Evolutionary conservation across 2,329 filamentous ascomycete genomes (phyloP).

Genomic region (Aspergillus unguis): DNA sequence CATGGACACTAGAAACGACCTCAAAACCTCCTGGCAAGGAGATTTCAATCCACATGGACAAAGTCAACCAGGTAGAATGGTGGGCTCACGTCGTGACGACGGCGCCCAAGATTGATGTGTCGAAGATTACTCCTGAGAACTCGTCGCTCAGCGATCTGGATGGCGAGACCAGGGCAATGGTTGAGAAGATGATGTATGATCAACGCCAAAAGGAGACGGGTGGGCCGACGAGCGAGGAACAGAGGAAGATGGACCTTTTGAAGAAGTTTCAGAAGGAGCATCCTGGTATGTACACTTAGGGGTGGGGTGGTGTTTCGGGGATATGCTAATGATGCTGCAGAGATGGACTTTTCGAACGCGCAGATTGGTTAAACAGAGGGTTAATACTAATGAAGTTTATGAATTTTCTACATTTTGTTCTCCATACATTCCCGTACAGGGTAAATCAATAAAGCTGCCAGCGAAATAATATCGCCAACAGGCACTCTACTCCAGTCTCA

Average conservation of each 20-base stretch:
- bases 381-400: slow-evolving; percentile 17
- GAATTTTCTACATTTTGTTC: slow-evolving; percentile 7
- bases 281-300: slow-evolving; percentile 42
- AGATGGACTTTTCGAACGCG: slow-evolving; percentile 67
- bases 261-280: slow-evolving; percentile 86
- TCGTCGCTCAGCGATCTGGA: slow-evolving; percentile 89
- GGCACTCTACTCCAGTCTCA: no score
- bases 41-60: slow-evolving; percentile 87
- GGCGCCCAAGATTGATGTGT: slow-evolving; percentile 89
- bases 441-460: not conserved
- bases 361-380: slow-evolving; percentile 51
- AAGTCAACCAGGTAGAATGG: slow-evolving; percentile 96
- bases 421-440: not conserved
- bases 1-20: slow-evolving; percentile 81
- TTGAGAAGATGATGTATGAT: slow-evolving; percentile 99
- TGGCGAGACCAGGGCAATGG: slow-evolving; percentile 92
- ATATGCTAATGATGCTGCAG: slow-evolving; percentile 28
- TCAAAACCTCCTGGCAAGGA: slow-evolving; percentile 60
- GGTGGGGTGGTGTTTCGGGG: not conserved
- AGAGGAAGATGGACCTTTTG: slow-evolving; percentile 90
- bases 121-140: slow-evolving; percentile 91
- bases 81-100: slow-evolving; percentile 87
- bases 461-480: no score
- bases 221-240: slow-evolving; percentile 84
- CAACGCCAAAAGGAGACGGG: slow-evolving; percentile 95